These are phyloP conservation scores for Dacryopinax spathularia DNA, from an alignment of 768 basidiomycete genomes.

Conservation along the genomic window DNA sequence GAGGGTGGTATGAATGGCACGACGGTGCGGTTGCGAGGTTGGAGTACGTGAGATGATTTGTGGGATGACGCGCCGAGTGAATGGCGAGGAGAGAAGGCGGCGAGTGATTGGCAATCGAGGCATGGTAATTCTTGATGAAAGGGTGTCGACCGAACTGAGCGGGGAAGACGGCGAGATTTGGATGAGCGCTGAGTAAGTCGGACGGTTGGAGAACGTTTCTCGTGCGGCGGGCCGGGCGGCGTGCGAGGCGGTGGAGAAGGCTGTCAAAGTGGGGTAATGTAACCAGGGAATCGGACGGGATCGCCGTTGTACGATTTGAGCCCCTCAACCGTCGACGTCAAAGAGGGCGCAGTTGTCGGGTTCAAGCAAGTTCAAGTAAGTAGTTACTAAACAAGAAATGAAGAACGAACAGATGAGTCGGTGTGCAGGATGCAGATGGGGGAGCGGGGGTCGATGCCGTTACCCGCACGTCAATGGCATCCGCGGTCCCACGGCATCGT, in stretches of 20 bases:
- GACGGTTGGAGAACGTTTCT: not conserved
- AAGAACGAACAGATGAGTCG: no score
- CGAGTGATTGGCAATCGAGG: not conserved
- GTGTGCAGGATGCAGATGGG: no score
- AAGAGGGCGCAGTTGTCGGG: no score
- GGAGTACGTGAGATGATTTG: not conserved
- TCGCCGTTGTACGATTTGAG: no score
- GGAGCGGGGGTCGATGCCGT: slow-evolving; percentile 1
- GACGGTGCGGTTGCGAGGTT: not conserved
- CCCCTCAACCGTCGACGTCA: no score
- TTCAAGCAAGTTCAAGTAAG: no score
- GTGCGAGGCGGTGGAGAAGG: not conserved
- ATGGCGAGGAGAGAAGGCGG: not conserved
- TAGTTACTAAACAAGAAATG: no score
- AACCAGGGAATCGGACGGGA: not conserved
- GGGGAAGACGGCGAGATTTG: not conserved
- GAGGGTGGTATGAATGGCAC: not conserved
- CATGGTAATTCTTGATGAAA: not conserved
- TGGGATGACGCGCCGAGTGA: not conserved
- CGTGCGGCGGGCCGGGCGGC: no score
- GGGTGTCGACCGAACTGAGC: not conserved
- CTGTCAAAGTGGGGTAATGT: not conserved
- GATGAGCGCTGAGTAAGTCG: not conserved
- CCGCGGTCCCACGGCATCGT: not conserved
- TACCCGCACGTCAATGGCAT: not conserved